Evolutionary conservation across 768 basidiomycete genomes (phyloP), one percentile per base, ranked within the genome.

Genomic region (Termitomyces sp.): DNA sequence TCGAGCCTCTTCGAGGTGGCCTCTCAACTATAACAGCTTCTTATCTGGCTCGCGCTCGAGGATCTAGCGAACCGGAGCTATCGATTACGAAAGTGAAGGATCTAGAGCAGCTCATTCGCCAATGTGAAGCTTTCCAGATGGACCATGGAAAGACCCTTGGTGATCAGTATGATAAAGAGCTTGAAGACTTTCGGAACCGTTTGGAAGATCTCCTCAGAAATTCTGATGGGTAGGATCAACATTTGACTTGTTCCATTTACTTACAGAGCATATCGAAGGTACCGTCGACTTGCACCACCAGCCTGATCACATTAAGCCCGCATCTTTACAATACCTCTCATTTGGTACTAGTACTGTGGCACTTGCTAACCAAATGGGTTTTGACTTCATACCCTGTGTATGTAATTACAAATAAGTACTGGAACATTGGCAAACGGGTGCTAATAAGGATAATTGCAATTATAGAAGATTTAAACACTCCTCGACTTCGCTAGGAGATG

Each of bases 51-150:
- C 82, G 84, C 12, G 77, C 81, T 25, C 82, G 87, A 27, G 86
- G 87, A 11, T 83, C 86, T 0, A 81, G 81, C 37, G 89, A 90
- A 62, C 89, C 89, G 2, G 86, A 90, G 59, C 51, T 78, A n/a
- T 87, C 86, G 0, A 73, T 77, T 31, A 66, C 72, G 3, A 79
- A 82, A 11, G 75, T 75, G 4, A 83, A 84, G 59, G 84, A 86
- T 56, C 74, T 90, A 1, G 84, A 88, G 23, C 78, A 83, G 21
- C 91, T 84, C 61, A 71, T 90, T 25, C 84, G 89, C 27, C 84
- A 89, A 60, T 75, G 77, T 37, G 65, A 77, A 43, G 80, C 82
- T 2, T 87, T 85, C 61, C 63, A 76, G 50, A 71, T 87, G 64
- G 89, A 90, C 61, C 66, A 78, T 53, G 87, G 81, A 0, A 76